Percentiles rank a stretch among this genome's conserved stretches.
These are phyloP conservation scores for Kregervanrija fluxuum DNA, from an alignment of 805 yeast species.

Conservation along the genomic window DNA sequence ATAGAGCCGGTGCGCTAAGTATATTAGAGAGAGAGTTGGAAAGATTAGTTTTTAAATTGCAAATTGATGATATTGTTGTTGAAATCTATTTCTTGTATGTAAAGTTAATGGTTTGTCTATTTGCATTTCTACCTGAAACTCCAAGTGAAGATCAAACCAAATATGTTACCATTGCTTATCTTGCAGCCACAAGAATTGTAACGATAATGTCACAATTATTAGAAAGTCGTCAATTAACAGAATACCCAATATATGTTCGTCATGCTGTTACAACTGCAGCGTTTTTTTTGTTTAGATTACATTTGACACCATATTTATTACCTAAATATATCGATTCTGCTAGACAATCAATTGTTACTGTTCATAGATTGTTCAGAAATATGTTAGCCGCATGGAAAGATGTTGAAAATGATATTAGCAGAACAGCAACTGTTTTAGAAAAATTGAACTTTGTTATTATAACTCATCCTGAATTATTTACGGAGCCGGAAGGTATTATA, in stretches of 20 bases:
- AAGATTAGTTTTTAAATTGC: conserved; percentile 56
- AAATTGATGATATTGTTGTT: conserved; percentile 59
- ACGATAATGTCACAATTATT: conserved; percentile 69
- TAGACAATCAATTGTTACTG: conserved; percentile 88
- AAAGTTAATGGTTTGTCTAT: conserved; percentile 74
- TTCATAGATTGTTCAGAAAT: conserved; percentile 79
- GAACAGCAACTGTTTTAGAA: conserved; percentile 87
- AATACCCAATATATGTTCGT: conserved; percentile 78
- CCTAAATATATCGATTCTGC: conserved; percentile 81
- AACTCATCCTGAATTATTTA: conserved; percentile 79
- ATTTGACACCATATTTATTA: conserved; percentile 64
- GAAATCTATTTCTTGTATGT: conserved; percentile 77
- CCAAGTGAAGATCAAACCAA: conserved; percentile 81
- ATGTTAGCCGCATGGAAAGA: conserved; percentile 89
- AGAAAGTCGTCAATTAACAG: conserved; percentile 64
- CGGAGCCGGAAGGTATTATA: conserved; percentile 67
- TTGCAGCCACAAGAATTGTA: conserved; percentile 72
- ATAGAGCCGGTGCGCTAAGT: conserved; percentile 74
- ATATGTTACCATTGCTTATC: conserved; percentile 74
- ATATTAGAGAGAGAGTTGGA: conserved; percentile 74
- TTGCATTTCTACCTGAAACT: conserved; percentile 86
- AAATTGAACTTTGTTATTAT: conserved; percentile 80
- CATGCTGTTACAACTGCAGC: conserved; percentile 83
- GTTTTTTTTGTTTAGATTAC: conserved; percentile 70
- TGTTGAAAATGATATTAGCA: conserved; percentile 80